phyloP scores from a whole-genome alignment of 2,329 filamentous ascomycete species.

The Penicillium decumbens region DNA sequence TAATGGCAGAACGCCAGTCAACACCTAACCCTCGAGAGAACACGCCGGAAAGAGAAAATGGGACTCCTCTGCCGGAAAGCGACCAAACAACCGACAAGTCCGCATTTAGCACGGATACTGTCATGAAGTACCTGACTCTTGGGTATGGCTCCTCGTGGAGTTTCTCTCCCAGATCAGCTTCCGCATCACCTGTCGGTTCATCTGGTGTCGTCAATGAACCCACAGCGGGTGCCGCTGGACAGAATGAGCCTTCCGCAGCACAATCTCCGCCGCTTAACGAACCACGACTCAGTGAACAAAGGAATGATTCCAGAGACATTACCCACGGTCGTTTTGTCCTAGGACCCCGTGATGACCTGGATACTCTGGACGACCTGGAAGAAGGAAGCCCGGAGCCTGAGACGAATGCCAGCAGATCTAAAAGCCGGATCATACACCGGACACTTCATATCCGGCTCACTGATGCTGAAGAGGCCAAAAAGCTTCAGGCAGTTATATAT shows the following conservation, averaged over 20 bases:
- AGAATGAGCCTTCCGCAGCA: neutral
- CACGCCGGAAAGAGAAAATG: slow-evolving; percentile 13
- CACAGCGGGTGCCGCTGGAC: neutral
- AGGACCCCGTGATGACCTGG: slow-evolving; percentile 37
- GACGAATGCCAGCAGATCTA: slow-evolving; percentile 17
- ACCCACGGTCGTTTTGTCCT: slow-evolving; percentile 16
- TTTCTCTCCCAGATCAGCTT: slow-evolving; percentile 31
- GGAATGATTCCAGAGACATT: slow-evolving; percentile 1
- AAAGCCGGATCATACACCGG: slow-evolving; percentile 34
- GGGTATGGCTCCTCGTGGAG: slow-evolving; percentile 49
- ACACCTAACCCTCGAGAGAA: slow-evolving; percentile 11
- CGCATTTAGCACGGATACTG: slow-evolving; percentile 40
- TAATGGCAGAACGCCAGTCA: slow-evolving; percentile 25
- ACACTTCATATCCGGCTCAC: slow-evolving; percentile 34
- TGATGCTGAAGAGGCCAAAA: slow-evolving; percentile 17
- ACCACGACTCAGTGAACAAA: neutral
- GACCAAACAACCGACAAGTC: slow-evolving; percentile 26
- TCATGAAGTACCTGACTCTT: slow-evolving; percentile 49
- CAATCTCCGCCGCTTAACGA: slow-evolving; percentile 1
- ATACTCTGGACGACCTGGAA: slow-evolving; percentile 31
- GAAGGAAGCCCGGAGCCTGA: slow-evolving; percentile 21
- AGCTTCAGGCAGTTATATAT: slow-evolving; percentile 42
- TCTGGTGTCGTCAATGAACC: slow-evolving; percentile 23
- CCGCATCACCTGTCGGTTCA: slow-evolving; percentile 25
- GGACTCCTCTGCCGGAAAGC: slow-evolving; percentile 14